phyloP scores from a whole-genome alignment of 345 rosid genomes.

The Viola odorata region DNA sequence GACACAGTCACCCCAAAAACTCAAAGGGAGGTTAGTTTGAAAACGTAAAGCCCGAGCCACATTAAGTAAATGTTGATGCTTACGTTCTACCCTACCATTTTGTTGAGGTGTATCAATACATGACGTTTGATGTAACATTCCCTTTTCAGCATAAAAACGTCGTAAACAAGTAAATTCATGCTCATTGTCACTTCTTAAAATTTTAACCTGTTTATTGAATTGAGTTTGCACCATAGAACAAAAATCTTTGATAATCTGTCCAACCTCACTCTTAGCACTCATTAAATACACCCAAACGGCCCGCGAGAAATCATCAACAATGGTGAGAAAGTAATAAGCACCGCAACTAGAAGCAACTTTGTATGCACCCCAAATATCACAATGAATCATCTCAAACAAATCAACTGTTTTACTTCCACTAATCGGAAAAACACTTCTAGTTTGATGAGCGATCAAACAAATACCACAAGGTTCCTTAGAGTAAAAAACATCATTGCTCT shows the following conservation, averaged over 20 bases:
- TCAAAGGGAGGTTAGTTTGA: not conserved
- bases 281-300: not conserved
- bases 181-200: not conserved
- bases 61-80: too few relatives aligned
- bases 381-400: constrained; percentile 4
- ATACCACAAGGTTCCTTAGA: constrained; percentile 4
- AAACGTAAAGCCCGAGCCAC: too few relatives aligned
- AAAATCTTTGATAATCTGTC: too few relatives aligned
- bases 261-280: too few relatives aligned
- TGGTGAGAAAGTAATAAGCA: too few relatives aligned
- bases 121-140: not conserved
- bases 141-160: too few relatives aligned
- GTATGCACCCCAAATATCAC: too few relatives aligned
- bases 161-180: not conserved
- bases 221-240: too few relatives aligned
- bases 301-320: too few relatives aligned
- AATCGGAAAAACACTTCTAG: not conserved
- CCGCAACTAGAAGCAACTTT: too few relatives aligned
- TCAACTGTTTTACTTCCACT: constrained; percentile 8
- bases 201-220: too few relatives aligned
- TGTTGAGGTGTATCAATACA: too few relatives aligned
- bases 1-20: constrained; percentile 13
- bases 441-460: constrained; percentile 16
- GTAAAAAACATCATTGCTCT: not conserved
- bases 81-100: not conserved